These are phyloP conservation scores for Vitis hybrid DNA, from an alignment of 177 flowering plant genomes.

Conservation along the genomic window DNA sequence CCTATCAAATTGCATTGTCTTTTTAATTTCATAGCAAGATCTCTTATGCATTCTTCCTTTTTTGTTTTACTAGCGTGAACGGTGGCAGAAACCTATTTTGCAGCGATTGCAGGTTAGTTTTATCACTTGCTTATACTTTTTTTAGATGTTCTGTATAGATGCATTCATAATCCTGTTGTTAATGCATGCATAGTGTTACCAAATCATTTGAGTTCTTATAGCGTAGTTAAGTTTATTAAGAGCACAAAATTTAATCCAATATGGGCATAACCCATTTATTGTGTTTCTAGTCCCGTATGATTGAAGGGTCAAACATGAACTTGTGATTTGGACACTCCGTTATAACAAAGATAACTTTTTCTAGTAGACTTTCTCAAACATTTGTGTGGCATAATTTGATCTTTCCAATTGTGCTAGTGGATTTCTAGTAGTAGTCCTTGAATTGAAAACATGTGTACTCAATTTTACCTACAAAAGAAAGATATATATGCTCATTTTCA, in stretches of 20 bases:
- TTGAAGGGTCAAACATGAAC: background rate
- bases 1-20: background rate
- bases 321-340: background rate
- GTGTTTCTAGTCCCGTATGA: too few species aligned
- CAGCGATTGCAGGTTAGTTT: conserved; percentile 87
- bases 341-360: background rate
- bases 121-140: background rate
- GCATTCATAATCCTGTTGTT: background rate
- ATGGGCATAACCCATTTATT: background rate
- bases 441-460: background rate
- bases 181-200: background rate
- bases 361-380: background rate
- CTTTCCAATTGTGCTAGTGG: background rate
- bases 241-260: background rate
- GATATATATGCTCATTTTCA: background rate
- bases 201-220: background rate
- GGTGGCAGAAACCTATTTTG: conserved; percentile 94
- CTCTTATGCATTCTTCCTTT: conserved; percentile 13
- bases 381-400: background rate
- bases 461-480: background rate
- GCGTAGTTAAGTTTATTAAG: too few species aligned
- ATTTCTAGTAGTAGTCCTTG: background rate
- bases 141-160: background rate
- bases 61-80: conserved; percentile 65
- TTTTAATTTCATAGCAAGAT: background rate